These are phyloP conservation scores for Phaeophleospora eucalypticola DNA, from an alignment of 2,329 filamentous ascomycete species.

Conservation along the genomic window DNA sequence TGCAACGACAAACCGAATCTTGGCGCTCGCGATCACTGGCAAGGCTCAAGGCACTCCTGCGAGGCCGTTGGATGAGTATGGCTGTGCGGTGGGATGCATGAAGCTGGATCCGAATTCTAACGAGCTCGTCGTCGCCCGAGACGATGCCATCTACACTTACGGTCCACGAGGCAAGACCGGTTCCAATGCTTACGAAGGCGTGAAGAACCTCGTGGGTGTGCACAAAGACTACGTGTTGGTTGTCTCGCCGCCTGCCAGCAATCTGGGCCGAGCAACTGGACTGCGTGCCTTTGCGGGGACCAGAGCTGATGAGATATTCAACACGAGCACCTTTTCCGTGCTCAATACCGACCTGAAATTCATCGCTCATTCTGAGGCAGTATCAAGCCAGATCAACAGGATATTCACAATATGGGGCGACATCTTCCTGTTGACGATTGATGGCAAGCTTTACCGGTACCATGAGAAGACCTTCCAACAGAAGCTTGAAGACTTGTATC, in stretches of 20 bases:
- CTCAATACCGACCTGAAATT: constrained; percentile 90
- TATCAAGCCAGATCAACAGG: constrained; percentile 73
- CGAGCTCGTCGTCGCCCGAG: constrained; percentile 84
- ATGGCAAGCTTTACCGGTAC: constrained; percentile 88
- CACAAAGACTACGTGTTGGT: constrained; percentile 84
- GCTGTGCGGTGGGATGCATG: constrained; percentile 94
- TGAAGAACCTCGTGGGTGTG: constrained; percentile 75
- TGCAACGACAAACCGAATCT: constrained; percentile 80
- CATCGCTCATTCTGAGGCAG: constrained; percentile 80
- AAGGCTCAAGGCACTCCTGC: constrained; percentile 86
- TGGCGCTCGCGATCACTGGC: constrained; percentile 81
- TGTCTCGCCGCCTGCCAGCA: constrained; percentile 70
- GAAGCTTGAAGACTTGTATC: constrained; percentile 87
- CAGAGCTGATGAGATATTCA: constrained; percentile 73
- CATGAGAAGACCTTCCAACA: constrained; percentile 88
- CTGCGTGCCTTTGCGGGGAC: constrained; percentile 70
- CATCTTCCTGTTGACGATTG: constrained; percentile 81
- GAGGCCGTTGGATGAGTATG: constrained; percentile 80
- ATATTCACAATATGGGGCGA: constrained; percentile 88
- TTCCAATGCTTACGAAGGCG: constrained; percentile 85
- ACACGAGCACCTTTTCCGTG: constrained; percentile 81
- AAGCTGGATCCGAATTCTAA: constrained; percentile 73
- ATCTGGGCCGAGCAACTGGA: constrained; percentile 53
- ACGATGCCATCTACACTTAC: constrained; percentile 96
- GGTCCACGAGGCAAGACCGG: constrained; percentile 77